Conservation (phyloP, 1,284 basidiomycete species). For the Leucoagaricus sp. region DNA sequence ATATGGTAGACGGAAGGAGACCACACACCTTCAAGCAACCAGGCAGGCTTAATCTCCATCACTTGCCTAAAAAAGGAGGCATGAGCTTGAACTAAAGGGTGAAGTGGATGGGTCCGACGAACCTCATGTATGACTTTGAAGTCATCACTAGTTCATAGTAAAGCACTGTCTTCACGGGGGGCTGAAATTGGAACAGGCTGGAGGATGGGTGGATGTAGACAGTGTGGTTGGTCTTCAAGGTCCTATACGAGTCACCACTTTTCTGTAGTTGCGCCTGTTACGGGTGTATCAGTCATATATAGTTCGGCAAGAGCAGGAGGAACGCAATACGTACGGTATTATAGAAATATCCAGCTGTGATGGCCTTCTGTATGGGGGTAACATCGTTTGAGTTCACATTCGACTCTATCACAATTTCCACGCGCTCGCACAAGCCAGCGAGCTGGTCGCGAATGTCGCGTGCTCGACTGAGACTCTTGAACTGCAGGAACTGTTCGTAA, state of each 20-base stretch:
- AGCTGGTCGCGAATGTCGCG: constrained; percentile 97
- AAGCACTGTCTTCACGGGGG: constrained; percentile 86
- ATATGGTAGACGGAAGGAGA: constrained; percentile 15
- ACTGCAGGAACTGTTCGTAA: constrained; percentile 97
- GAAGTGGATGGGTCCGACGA: constrained; percentile 20
- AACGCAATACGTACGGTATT: constrained; percentile 87
- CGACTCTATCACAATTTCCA: constrained; percentile 87
- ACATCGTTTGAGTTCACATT: constrained; percentile 93
- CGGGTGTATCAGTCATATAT: too few relatives aligned
- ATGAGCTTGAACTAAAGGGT: neutral
- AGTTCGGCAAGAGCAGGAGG: too few relatives aligned
- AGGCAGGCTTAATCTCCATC: constrained; percentile 96
- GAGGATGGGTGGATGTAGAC: constrained; percentile 97
- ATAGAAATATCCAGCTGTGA: constrained; percentile 96
- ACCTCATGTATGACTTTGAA: constrained; percentile 83
- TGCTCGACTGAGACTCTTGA: constrained; percentile 92
- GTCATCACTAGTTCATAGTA: constrained; percentile 97
- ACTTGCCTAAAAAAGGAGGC: constrained; percentile 68
- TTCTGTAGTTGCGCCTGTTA: constrained; percentile 82
- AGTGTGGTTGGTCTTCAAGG: constrained; percentile 93
- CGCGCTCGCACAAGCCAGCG: constrained; percentile 92
- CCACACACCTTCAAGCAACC: constrained; percentile 90
- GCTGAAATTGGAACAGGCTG: constrained; percentile 92
- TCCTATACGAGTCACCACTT: constrained; percentile 91
- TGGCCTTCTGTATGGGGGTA: constrained; percentile 90